Base-by-base conservation (phyloP, 2,329 filamentous ascomycete genomes). In the Penicillium occitanis region DNA sequence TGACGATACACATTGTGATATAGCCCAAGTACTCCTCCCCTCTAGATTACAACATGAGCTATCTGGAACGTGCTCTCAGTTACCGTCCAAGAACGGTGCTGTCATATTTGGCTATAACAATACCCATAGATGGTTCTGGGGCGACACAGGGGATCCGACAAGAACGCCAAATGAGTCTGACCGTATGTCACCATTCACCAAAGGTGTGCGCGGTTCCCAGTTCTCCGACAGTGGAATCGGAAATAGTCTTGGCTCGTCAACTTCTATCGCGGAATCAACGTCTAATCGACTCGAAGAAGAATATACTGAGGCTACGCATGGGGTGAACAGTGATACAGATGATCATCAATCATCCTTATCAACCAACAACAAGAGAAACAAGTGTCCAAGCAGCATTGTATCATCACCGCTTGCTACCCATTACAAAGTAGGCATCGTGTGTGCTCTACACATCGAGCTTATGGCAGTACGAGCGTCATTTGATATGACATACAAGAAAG, bases 351-450 rank as follows among this genome's bases (percentile, higher is more conserved):
- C 51, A 48, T n/a, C 37, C 22, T 60, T 13, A 19, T 64, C 42
- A 50, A 28, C 13, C 22, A 7, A 6, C 17, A 33, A 25, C 30
- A 59, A 46, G 2, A 64, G 46, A 17, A n/a, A 30, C 8, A 30
- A 10, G 10, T 14, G 30, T n/a, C 7, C 7, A n/a, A 30, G 14
- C 8, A 22, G 30, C 30, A 50, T 6, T 17, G 5, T 19, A 25
- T 25, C 11, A 22, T 22, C 37, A 11, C 53, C 62, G 8, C 19
- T 19, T 50, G 53, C 42, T 1, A 48, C 44, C 10, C n/a, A 69
- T 30, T 77, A 76, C 51, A 69, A 67, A 58, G 70, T 77, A 13
- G 75, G 71, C 1, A 72, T 72, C 53, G 68, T 77, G 1, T 76
- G 72, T 44, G 72, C 74, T 35, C 64, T 75, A 30, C 65, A 61